A percentile compares a stretch with the other conserved stretches of the same genome.
Evolutionary conservation across 148 eudicot genomes (phyloP).

Genomic region (Talinum fruticosum): DNA sequence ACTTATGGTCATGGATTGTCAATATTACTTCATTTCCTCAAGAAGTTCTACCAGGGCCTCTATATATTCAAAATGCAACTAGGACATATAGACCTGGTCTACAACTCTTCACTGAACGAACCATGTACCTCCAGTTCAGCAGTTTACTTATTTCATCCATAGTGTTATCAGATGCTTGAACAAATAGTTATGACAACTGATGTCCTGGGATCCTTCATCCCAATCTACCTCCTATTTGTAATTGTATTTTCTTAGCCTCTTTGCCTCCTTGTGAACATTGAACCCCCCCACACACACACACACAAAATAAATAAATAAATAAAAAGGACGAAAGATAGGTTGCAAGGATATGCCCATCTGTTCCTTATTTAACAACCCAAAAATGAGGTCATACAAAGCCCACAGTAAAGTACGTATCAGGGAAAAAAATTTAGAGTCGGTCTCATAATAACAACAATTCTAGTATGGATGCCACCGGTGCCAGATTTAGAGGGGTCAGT

Average conservation of each 20-base stretch:
- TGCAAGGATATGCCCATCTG: neutral
- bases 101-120: neutral
- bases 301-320: no score
- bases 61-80: neutral
- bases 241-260: no score
- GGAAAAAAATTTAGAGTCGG: neutral
- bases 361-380: neutral
- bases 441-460: neutral
- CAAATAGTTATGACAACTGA: neutral
- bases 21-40: neutral
- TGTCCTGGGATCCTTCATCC: neutral
- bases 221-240: neutral
- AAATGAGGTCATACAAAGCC: neutral
- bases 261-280: no score
- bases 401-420: neutral
- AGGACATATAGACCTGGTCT: neutral
- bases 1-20: neutral
- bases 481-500: neutral
- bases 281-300: no score
- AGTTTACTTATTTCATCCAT: conserved; percentile 59
- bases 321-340: neutral
- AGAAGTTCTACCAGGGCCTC: neutral
- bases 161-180: conserved; percentile 18
- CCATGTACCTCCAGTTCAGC: conserved; percentile 37
- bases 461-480: neutral